Base-by-base conservation (phyloP, 148 eudicot species). In the Limonium bicolor region DNA sequence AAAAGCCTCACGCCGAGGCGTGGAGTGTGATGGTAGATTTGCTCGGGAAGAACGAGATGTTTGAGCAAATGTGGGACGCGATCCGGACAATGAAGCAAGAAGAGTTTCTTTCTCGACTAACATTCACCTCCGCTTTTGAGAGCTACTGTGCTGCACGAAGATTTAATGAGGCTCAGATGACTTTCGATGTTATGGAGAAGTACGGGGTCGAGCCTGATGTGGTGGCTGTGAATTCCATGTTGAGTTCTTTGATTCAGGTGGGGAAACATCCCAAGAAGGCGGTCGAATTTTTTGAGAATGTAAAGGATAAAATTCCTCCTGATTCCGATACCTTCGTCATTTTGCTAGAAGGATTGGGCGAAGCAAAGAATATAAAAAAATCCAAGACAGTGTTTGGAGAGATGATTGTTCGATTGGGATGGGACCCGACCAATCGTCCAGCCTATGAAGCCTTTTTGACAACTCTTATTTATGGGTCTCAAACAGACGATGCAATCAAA, bases 11-110 rank as follows among this genome's bases (percentile, higher is more conserved):
- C 6, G 44, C 56, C 3, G 56, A 50, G 32, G 56, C 78, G 15
- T 87, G 94, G 94, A 79, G 82, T 37, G 61, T 82, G 57, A 79
- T 87, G 78, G 80, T 87, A 18, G 96, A 87, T 74, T 62, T 87
- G 65, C 61, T 87, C 15, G 96, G 94, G 8, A 82, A 74, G 70
- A 82, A 79, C 41, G 27, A 60, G 40, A 44, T 79, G 63, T 82
- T 79, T 61, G 96, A 82, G 20, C 63, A 60, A 25, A 82, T 87
- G 90, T 87, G 94, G 96, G 94, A 78, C 19, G 96, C 90, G 0
- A 67, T 87, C 36, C 53, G 94, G 48, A 66, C 90, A 7, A 82
- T 87, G 90, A 87, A 69, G 78, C 55, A 67, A 13, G 86, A 74
- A 48, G 70, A 66, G 30, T 24, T 70, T 33, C 53, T 79, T 21